Base-by-base conservation (phyloP, 441 rosid genomes). In the Isatis lusitanica region DNA sequence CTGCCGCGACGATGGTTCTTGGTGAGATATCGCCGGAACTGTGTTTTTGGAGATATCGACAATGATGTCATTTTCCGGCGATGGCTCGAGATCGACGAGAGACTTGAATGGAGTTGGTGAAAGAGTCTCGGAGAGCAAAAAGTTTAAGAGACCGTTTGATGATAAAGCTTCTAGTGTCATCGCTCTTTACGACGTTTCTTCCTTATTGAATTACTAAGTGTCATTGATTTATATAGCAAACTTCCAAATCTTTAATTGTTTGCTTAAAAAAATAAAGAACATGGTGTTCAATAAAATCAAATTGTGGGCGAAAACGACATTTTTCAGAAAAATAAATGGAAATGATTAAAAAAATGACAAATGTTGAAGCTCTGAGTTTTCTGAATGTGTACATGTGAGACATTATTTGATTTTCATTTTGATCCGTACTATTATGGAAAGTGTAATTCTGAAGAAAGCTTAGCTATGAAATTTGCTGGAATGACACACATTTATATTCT, bases 121-220 rank as follows among this genome's bases (percentile, higher is more conserved):
- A 64, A 85, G 83, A 24, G 86, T 85, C 65, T 85, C 98, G 30
- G 82, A 81, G 83, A 87, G 81, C 48, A 87, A 75, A 75, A 82
- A 82, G 83, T 84, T 85, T 68, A 83, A 78, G 70, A 88, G 82
- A 73, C 91, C 93, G 17, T 73, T 86, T 60, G 93, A 86, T 74
- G 90, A 92, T 12, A 87, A 79, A 72, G 90, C 80, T 76, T 90
- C 93, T 6, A 86, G 76, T 58, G 88, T 79, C 98, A 92, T 92
- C 51, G 61, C 60, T 62, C 50, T 57, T 17, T 3, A 60, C 17
- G 18, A 64, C 35, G 61, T 57, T 56, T 39, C 46, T 70, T 70
- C 73, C 76, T 40, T 40, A 21, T 50, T 71, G 52, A 70, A 70
- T 39, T 21, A 64, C 51, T 40, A 76, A 63, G 71, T 56, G 18